Percentiles rank a stretch among this genome's conserved stretches.
phyloP scores from a whole-genome alignment of 176 grass and related monocot species.

The Juncus inflexus region DNA sequence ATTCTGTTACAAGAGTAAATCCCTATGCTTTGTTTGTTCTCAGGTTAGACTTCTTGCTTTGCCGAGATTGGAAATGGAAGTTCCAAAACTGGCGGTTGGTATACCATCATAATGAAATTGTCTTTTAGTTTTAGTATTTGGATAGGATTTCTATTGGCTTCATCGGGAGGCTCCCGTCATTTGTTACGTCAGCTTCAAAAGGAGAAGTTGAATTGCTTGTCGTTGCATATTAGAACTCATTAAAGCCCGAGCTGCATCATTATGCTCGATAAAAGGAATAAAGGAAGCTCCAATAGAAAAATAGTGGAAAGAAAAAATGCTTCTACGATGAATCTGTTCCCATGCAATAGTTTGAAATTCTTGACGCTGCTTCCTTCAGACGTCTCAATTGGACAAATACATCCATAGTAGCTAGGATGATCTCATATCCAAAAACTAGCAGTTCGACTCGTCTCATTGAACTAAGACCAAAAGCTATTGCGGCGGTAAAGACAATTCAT shows the following conservation, averaged over 20 bases:
- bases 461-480: too few species aligned
- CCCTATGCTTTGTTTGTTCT: too few species aligned
- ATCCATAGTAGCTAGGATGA: not conserved
- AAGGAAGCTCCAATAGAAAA: conserved; percentile 12
- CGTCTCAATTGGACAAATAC: not conserved
- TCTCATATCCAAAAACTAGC: not conserved
- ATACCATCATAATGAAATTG: too few species aligned
- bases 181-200: not conserved
- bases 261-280: conserved; percentile 6
- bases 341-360: not conserved
- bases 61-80: too few species aligned
- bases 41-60: too few species aligned
- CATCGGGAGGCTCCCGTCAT: not conserved
- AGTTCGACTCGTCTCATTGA: not conserved
- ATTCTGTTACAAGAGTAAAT: too few species aligned
- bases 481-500: too few species aligned
- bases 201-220: not conserved
- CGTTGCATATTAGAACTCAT: not conserved
- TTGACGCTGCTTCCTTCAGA: not conserved
- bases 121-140: too few species aligned
- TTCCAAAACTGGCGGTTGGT: too few species aligned
- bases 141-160: not conserved
- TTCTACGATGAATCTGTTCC: not conserved
- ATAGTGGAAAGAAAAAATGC: not conserved
- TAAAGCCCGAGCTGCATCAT: not conserved